phyloP scores from a whole-genome alignment of 1,139 yeast species.

The Saccharomyces pastorianus region DNA sequence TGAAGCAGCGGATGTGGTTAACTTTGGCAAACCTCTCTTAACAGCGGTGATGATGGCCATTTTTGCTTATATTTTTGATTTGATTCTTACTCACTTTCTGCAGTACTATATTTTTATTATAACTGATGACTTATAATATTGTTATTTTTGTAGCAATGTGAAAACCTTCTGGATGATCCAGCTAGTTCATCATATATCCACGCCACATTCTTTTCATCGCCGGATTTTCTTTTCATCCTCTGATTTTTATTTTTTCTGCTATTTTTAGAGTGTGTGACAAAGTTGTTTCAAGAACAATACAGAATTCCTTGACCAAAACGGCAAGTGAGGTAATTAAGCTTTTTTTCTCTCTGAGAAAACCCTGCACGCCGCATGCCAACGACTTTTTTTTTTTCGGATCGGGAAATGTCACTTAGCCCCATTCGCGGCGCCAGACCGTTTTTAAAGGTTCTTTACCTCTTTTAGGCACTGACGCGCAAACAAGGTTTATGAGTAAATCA shows the following conservation, averaged over 20 bases:
- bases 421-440: background rate
- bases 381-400: background rate
- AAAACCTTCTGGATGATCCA: background rate
- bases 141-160: background rate
- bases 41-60: background rate
- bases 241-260: background rate
- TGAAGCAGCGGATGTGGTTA: background rate
- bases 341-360: background rate
- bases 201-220: background rate
- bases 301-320: background rate
- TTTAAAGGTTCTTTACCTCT: background rate
- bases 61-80: background rate
- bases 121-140: background rate
- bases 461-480: background rate
- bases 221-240: background rate
- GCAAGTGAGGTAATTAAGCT: background rate
- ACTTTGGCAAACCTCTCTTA: constrained; percentile 4
- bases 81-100: background rate
- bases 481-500: background rate
- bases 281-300: background rate
- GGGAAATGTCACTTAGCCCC: background rate
- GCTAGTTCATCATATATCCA: background rate
- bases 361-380: background rate
- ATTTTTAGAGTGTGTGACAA: background rate
- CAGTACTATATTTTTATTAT: background rate